Conservation (phyloP, 2,329 filamentous ascomycete species). For the Microcyclospora tardicrescens region DNA sequence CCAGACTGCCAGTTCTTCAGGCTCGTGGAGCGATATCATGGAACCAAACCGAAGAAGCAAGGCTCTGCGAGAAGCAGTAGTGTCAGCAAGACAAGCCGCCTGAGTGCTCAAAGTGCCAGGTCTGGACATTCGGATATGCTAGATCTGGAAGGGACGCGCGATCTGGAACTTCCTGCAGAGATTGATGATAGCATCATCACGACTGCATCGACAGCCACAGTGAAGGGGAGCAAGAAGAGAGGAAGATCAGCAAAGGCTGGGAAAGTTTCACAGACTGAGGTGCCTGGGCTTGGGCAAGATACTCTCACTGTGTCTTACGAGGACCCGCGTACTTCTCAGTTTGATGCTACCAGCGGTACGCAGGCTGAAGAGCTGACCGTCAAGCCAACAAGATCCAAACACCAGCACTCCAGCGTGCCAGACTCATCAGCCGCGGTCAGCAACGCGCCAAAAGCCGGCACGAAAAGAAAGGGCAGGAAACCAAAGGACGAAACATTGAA, state of each 20-base stretch:
- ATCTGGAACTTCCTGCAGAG: constrained; percentile 18
- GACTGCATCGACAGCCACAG: constrained; percentile 24
- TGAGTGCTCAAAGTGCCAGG: constrained; percentile 36
- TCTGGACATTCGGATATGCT: constrained; percentile 13
- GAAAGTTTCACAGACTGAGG: constrained; percentile 13
- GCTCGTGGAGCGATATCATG: constrained; percentile 40
- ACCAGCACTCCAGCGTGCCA: too few relatives aligned
- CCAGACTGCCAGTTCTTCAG: constrained; percentile 73
- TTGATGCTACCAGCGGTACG: too few relatives aligned
- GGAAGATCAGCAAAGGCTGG: constrained; percentile 31
- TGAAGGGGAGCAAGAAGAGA: constrained; percentile 22
- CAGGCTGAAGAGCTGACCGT: too few relatives aligned
- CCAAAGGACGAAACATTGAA: constrained; percentile 7
- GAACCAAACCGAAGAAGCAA: constrained; percentile 16
- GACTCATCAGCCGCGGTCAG: too few relatives aligned
- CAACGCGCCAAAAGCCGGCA: too few relatives aligned
- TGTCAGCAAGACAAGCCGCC: constrained; percentile 56
- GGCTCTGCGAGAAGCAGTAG: constrained; percentile 14
- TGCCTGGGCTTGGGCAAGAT: constrained; percentile 1
- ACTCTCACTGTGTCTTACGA: too few relatives aligned
- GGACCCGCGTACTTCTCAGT: too few relatives aligned
- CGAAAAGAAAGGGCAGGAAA: constrained; percentile 13
- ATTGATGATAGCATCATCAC: constrained; percentile 46
- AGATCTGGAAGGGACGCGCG: constrained; percentile 7
- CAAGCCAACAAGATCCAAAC: too few relatives aligned